Percentiles rank a stretch among this genome's conserved stretches.
These are phyloP conservation scores for Termitomyces sp. DNA, from an alignment of 768 basidiomycete species.

Conservation along the genomic window DNA sequence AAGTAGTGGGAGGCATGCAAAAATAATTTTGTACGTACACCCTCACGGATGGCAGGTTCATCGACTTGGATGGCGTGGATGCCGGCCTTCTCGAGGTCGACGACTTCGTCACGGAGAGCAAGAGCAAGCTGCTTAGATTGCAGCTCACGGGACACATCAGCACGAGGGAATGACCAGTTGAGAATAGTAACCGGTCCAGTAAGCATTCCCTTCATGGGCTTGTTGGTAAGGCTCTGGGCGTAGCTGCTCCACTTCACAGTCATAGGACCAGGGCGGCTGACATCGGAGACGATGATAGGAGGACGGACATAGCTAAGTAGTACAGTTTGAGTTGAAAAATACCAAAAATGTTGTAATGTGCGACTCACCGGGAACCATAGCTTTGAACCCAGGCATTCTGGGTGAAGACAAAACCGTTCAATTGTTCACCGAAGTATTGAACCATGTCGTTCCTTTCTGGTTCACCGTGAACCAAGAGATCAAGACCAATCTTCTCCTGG, in stretches of 20 bases:
- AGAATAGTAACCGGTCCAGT: conserved; percentile 98
- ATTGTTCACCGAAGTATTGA: conserved; percentile 98
- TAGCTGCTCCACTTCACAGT: conserved; percentile 97
- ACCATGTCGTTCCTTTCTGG: conserved; percentile 99
- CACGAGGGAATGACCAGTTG: conserved; percentile 99
- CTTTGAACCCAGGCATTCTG: conserved; percentile 99
- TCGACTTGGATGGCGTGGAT: conserved; percentile 99
- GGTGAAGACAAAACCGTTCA: conserved; percentile 95
- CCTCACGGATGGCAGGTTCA: conserved; percentile 99
- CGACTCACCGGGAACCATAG: conserved; percentile 90
- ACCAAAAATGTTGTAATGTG: background rate
- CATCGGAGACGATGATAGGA: conserved; percentile 97
- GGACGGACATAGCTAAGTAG: conserved; percentile 84
- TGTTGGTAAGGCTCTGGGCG: conserved; percentile 89
- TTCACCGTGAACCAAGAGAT: conserved; percentile 97
- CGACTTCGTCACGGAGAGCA: conserved; percentile 95
- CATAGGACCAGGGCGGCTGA: conserved; percentile 89
- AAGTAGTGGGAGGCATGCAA: background rate
- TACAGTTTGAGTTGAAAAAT: conserved; percentile 1
- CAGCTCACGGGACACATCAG: conserved; percentile 91
- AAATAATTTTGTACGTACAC: conserved; percentile 47
- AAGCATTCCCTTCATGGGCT: conserved; percentile 99
- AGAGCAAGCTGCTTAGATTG: conserved; percentile 99
- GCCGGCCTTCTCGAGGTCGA: conserved; percentile 95
- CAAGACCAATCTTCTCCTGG: conserved; percentile 96